Conservation (phyloP, 441 rosid species). For the Erysimum cheiri region DNA sequence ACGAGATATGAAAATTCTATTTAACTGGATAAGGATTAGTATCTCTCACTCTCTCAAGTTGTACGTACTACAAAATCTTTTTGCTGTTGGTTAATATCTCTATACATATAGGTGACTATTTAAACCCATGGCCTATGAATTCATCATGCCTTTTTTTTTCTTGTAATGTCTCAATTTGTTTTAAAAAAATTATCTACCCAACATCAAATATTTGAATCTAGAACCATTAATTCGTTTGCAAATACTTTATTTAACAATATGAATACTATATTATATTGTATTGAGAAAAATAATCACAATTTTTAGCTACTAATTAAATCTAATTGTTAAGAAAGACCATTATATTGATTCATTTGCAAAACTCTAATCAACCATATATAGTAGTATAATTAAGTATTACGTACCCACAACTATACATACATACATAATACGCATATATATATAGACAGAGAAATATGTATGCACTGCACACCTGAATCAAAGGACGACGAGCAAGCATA, state of each 20-base stretch:
- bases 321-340: not conserved
- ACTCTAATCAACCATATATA: not conserved
- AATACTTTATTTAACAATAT: not conserved
- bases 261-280: not conserved
- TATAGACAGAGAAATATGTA: not conserved
- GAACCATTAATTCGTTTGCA: slow-evolving; percentile 1
- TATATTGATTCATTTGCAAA: slow-evolving; percentile 5
- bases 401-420: not conserved
- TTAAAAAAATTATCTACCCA: slow-evolving; percentile 1
- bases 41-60: not conserved
- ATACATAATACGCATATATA: not conserved
- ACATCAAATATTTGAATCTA: slow-evolving; percentile 6
- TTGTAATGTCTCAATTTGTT: not conserved
- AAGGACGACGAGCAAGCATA: slow-evolving; percentile 23
- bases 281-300: slow-evolving; percentile 4
- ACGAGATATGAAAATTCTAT: slow-evolving; percentile 7
- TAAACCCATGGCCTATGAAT: slow-evolving; percentile 21
- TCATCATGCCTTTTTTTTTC: slow-evolving; percentile 2
- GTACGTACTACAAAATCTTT: slow-evolving; percentile 29
- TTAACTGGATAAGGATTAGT: not conserved
- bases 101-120: slow-evolving; percentile 34
- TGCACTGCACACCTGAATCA: slow-evolving; percentile 31
- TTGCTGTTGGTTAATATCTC: slow-evolving; percentile 22
- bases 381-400: not conserved
- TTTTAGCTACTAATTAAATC: not conserved